Conservation (phyloP, 768 basidiomycete species). For the Clitopilus passeckerianus region DNA sequence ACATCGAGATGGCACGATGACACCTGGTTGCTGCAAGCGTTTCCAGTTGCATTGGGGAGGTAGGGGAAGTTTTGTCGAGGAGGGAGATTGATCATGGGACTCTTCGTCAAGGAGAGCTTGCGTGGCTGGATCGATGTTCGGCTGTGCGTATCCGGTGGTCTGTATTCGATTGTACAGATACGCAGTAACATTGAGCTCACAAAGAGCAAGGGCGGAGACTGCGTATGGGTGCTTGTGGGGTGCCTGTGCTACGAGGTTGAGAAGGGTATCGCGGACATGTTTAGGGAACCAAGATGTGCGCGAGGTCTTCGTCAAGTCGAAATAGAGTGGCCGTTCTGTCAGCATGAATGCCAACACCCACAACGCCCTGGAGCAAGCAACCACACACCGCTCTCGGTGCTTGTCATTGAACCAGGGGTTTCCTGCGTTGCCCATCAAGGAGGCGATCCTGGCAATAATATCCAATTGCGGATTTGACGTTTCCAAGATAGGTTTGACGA, state of each 20-base stretch:
- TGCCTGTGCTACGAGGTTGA: not conserved
- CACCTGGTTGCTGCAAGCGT: not conserved
- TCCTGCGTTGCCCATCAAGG: not conserved
- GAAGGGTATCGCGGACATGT: not conserved
- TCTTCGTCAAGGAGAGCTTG: not conserved
- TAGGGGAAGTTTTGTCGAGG: not conserved
- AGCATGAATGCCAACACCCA: not conserved
- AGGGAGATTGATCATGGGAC: not conserved
- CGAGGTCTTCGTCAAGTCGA: not conserved
- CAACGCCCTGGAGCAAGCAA: not conserved
- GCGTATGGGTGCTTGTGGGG: not conserved
- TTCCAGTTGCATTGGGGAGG: not conserved
- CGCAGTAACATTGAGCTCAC: not conserved
- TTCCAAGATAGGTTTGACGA: not conserved
- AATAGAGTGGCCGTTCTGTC: not conserved
- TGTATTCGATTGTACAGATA: not conserved
- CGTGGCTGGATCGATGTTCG: not conserved
- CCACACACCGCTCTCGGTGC: not conserved
- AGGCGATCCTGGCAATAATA: not conserved
- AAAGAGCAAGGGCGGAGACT: not conserved
- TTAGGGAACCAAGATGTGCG: not conserved
- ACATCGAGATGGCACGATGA: not conserved
- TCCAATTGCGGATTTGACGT: not conserved
- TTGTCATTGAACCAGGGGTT: not conserved
- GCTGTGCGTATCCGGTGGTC: not conserved